phyloP scores from a whole-genome alignment of 208 protist species.

The Acanthamoeba triangularis region DNA sequence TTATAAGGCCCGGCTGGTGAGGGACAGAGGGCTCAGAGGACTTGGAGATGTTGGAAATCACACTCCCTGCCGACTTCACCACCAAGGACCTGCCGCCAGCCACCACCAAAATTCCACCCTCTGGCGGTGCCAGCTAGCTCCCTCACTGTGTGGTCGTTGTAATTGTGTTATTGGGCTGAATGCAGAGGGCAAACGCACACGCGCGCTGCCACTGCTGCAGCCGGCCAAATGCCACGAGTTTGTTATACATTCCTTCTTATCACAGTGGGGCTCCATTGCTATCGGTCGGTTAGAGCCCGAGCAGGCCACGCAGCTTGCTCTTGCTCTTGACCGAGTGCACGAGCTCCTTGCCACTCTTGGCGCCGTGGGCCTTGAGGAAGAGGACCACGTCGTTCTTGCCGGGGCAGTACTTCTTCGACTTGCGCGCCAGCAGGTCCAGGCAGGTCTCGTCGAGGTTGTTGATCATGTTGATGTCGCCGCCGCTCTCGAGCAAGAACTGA shows the following conservation, averaged over 20 bases:
- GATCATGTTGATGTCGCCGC: conserved; percentile 55
- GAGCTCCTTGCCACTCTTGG: conserved; percentile 49
- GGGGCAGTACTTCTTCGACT: conserved; percentile 52
- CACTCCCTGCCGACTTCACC: not conserved
- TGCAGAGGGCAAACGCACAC: no score
- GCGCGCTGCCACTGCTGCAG: no score
- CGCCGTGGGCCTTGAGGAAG: conserved; percentile 29
- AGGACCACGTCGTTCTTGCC: not conserved
- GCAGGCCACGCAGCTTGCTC: conserved; percentile 31
- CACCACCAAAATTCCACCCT: no score
- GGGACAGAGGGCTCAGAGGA: not conserved
- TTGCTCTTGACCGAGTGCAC: conserved; percentile 48
- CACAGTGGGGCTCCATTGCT: not conserved
- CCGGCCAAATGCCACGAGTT: no score
- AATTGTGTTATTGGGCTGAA: no score
- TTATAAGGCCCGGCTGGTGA: no score
- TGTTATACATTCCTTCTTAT: not conserved
- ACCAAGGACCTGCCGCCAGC: not conserved
- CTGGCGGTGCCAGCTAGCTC: no score
- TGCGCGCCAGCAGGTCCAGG: conserved; percentile 38
- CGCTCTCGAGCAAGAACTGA: not conserved
- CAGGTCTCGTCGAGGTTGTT: conserved; percentile 46
- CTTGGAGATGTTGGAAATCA: not conserved
- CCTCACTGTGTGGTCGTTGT: no score
- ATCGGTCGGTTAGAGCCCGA: not conserved